Percentiles rank a stretch among this genome's conserved stretches.
Evolutionary conservation across 345 rosid genomes (phyloP).

Genomic region (Mercurialis annua): DNA sequence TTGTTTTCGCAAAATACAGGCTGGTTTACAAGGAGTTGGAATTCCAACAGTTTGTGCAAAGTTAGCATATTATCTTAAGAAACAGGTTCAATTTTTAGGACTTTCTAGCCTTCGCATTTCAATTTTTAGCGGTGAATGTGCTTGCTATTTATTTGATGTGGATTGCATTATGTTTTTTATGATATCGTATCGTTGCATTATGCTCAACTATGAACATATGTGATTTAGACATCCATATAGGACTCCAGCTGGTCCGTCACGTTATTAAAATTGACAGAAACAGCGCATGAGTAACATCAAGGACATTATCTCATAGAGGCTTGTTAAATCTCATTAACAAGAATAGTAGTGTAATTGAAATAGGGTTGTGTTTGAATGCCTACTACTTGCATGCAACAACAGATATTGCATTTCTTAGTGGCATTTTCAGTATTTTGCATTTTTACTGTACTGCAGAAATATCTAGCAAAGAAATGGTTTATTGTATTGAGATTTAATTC

Average conservation of each 20-base stretch:
- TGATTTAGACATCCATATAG: too few species aligned
- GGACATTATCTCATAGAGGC: not conserved
- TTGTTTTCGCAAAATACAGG: conserved; percentile 78
- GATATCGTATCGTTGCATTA: not conserved
- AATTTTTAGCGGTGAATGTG: not conserved
- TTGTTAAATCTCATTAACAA: not conserved
- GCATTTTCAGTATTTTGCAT: too few species aligned
- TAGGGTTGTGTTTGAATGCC: conserved; percentile 1
- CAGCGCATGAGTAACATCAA: too few species aligned
- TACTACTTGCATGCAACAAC: conserved; percentile 1
- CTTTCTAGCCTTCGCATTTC: not conserved
- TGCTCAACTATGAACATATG: conserved; percentile 10
- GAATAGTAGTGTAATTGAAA: not conserved
- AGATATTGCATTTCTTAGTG: not conserved
- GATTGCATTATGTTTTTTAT: too few species aligned
- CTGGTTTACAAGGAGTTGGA: conserved; percentile 98
- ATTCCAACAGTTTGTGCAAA: conserved; percentile 95
- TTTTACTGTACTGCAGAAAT: conserved; percentile 9
- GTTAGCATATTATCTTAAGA: conserved; percentile 87
- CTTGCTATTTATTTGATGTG: not conserved
- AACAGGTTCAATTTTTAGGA: conserved; percentile 51
- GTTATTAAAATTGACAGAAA: too few species aligned
- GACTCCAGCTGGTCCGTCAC: too few species aligned
- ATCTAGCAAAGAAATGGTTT: not conserved
- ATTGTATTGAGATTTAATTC: not conserved